Percentiles rank a stretch among this genome's conserved stretches.
Conservation (phyloP, 495 filamentous ascomycete genomes). For the Bathelium albidoporum region DNA sequence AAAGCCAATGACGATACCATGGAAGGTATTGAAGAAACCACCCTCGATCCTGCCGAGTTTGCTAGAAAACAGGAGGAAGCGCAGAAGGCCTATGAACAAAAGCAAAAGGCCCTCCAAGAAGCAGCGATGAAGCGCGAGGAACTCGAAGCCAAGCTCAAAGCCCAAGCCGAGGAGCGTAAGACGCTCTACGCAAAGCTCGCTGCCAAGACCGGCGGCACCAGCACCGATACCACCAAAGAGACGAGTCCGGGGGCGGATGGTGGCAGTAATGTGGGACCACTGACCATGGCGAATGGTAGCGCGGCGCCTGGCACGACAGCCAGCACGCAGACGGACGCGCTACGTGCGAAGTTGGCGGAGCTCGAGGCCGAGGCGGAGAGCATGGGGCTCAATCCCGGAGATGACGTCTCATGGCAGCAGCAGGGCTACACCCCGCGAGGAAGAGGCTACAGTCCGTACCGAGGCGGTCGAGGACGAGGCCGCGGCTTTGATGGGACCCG, state of each 20-base stretch:
- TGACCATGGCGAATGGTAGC: constrained; percentile 31
- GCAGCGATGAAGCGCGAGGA: constrained; percentile 60
- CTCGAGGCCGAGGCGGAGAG: constrained; percentile 77
- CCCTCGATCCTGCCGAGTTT: constrained; percentile 72
- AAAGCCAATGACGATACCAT: constrained; percentile 3
- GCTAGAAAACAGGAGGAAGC: constrained; percentile 64
- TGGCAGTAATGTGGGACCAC: constrained; percentile 16
- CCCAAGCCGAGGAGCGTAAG: constrained; percentile 64
- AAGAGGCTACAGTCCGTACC: constrained; percentile 14
- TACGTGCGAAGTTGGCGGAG: constrained; percentile 69
- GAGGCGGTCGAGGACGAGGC: constrained; percentile 33
- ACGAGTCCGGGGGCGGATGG: constrained; percentile 1
- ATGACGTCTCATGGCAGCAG: constrained; percentile 18
- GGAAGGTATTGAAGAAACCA: constrained; percentile 34
- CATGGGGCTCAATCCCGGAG: constrained; percentile 63
- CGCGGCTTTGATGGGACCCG: constrained; percentile 23
- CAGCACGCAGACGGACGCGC: constrained; percentile 51
- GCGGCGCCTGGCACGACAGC: constrained; percentile 31
- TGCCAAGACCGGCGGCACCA: constrained; percentile 31
- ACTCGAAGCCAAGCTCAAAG: constrained; percentile 63
- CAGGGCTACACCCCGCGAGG: constrained; percentile 11
- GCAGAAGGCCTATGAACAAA: constrained; percentile 71
- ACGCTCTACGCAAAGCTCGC: constrained; percentile 55
- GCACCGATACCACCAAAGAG: constrained; percentile 11
- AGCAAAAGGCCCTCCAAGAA: constrained; percentile 60